Evolutionary conservation across 441 rosid species (phyloP).

Genomic region (Gossypium davidsonii): DNA sequence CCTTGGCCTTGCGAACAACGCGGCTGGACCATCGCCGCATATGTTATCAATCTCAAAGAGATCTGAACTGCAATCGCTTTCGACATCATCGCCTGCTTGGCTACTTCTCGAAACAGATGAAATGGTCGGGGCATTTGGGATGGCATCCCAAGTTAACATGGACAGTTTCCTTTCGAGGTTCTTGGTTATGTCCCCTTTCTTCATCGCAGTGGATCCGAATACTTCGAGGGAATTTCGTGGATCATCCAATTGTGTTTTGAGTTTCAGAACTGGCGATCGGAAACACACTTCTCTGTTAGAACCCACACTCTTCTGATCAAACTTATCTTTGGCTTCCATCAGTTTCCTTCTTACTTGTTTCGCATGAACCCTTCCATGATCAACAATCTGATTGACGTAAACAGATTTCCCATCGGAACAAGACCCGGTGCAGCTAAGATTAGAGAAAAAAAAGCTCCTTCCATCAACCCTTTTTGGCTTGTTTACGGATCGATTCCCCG

Average conservation of each 20-base stretch:
- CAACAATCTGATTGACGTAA: slow-evolving; percentile 21
- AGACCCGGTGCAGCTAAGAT: slow-evolving; percentile 53
- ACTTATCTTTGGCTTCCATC: no score
- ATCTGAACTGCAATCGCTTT: slow-evolving; percentile 79
- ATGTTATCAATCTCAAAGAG: slow-evolving; percentile 80
- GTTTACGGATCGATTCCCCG: slow-evolving; percentile 22
- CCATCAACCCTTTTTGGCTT: slow-evolving; percentile 37
- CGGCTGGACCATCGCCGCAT: slow-evolving; percentile 26
- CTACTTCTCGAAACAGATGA: slow-evolving; percentile 31
- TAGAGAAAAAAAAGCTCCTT: slow-evolving; percentile 47
- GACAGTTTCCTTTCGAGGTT: slow-evolving; percentile 71
- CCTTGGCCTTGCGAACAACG: slow-evolving; percentile 16
- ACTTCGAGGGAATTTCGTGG: slow-evolving; percentile 35
- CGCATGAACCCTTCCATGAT: neutral
- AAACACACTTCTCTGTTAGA: slow-evolving; percentile 30
- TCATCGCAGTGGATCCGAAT: slow-evolving; percentile 34
- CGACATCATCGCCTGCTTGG: slow-evolving; percentile 42
- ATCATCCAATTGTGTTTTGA: slow-evolving; percentile 18
- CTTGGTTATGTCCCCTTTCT: slow-evolving; percentile 42
- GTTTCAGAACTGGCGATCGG: slow-evolving; percentile 23
- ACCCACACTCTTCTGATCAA: slow-evolving; percentile 16
- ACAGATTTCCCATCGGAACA: slow-evolving; percentile 62
- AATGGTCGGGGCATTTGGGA: slow-evolving; percentile 37
- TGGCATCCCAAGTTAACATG: slow-evolving; percentile 87
- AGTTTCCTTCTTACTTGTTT: slow-evolving; percentile 13